Conservation (phyloP, 305 asterid species). For the Ajuga reptans region DNA sequence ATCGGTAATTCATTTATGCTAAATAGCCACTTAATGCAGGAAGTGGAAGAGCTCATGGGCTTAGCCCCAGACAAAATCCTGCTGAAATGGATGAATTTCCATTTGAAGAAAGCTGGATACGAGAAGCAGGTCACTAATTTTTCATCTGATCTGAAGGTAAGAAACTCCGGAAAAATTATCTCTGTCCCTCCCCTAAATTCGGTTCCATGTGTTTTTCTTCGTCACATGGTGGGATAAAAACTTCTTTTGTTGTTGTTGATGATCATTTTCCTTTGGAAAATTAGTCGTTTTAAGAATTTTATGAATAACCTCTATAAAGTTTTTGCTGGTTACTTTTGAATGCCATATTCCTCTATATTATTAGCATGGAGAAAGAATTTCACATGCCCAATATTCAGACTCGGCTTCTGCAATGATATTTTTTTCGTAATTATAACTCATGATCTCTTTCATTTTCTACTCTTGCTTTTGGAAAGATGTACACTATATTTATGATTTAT, state of each 20-base stretch:
- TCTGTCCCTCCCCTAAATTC: too few relatives aligned
- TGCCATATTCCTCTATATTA: neutral
- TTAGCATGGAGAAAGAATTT: too few relatives aligned
- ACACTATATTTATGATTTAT: too few relatives aligned
- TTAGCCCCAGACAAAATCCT: conserved; percentile 85
- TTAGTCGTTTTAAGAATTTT: too few relatives aligned
- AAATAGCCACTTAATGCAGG: conserved; percentile 34
- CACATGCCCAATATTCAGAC: neutral
- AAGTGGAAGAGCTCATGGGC: conserved; percentile 82
- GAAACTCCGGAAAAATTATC: neutral
- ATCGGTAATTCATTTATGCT: neutral
- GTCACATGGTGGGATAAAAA: neutral
- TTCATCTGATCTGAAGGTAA: conserved; percentile 86
- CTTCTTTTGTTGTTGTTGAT: too few relatives aligned
- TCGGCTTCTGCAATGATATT: neutral
- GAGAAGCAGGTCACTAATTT: conserved; percentile 73
- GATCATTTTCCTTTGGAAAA: too few relatives aligned
- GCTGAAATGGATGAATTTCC: conserved; percentile 97
- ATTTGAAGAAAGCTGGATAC: conserved; percentile 73
- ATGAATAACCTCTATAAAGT: too few relatives aligned
- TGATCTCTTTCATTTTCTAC: too few relatives aligned
- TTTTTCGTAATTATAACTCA: too few relatives aligned
- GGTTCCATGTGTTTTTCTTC: too few relatives aligned
- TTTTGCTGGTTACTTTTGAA: neutral
- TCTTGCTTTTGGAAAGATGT: too few relatives aligned